phyloP scores from a whole-genome alignment of 257 asterid species.

The Hygrophila difformis region DNA sequence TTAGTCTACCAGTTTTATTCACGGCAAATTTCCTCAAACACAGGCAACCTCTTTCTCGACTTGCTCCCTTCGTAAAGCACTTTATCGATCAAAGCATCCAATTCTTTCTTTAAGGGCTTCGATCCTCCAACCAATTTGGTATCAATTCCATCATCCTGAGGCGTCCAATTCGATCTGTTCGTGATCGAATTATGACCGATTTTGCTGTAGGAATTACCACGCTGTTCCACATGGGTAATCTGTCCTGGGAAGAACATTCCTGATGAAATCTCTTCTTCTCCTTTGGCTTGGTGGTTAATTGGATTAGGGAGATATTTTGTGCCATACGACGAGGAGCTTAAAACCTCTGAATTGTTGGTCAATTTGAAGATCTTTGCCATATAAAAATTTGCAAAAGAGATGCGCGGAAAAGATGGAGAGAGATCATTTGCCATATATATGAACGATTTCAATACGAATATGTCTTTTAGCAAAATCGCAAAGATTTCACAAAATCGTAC shows the following conservation, averaged over 20 bases:
- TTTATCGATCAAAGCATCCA: slow-evolving; percentile 29
- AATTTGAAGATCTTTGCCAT: slow-evolving; percentile 28
- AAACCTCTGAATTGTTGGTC: slow-evolving; percentile 23
- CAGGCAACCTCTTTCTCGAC: slow-evolving; percentile 38
- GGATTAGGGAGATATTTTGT: slow-evolving; percentile 28
- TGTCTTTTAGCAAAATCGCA: too few species aligned
- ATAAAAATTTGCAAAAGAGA: slow-evolving; percentile 14
- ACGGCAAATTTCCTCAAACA: slow-evolving; percentile 35
- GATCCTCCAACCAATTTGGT: slow-evolving; percentile 26
- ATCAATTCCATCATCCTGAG: slow-evolving; percentile 53
- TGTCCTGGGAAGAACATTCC: slow-evolving; percentile 21
- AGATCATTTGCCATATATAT: too few species aligned
- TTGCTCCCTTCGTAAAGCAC: slow-evolving; percentile 44
- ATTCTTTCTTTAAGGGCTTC: slow-evolving; percentile 30
- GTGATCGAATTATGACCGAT: too few species aligned
- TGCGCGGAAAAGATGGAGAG: too few species aligned
- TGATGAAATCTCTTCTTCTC: slow-evolving; percentile 16
- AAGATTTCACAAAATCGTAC: slow-evolving; percentile 31
- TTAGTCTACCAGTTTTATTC: slow-evolving; percentile 11
- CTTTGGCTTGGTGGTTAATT: slow-evolving; percentile 27
- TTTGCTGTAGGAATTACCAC: not conserved
- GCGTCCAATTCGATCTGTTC: slow-evolving; percentile 40
- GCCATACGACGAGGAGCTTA: slow-evolving; percentile 39
- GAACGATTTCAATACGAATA: too few species aligned
- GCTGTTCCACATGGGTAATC: slow-evolving; percentile 17